Evolutionary conservation across 2,329 filamentous ascomycete genomes (phyloP).

Genomic region (Exophiala bonariae): DNA sequence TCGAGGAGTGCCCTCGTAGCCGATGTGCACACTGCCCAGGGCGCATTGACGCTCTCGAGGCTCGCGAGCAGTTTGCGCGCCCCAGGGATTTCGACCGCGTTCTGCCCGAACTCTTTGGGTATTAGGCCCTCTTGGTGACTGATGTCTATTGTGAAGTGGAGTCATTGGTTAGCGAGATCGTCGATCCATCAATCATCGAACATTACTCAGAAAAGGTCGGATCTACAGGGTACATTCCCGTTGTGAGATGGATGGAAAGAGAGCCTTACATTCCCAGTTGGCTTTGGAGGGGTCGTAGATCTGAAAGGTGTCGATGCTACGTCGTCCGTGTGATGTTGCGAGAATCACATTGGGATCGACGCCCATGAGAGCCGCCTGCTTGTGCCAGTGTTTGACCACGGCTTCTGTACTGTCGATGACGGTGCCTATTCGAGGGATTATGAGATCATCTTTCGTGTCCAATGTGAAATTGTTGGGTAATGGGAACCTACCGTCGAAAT

Average conservation of each 20-base stretch:
- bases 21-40: conserved; percentile 83
- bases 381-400: conserved; percentile 66
- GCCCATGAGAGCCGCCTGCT: conserved; percentile 71
- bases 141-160: no score
- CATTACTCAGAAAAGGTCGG: no score
- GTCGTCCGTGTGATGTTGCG: conserved; percentile 84
- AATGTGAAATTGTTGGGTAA: background rate
- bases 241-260: no score
- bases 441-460: background rate
- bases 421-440: conserved; percentile 31
- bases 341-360: conserved; percentile 83
- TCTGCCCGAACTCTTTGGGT: conserved; percentile 71
- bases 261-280: conserved; percentile 80
- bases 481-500: conserved; percentile 40
- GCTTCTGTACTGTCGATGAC: conserved; percentile 51
- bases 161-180: conserved; percentile 5
- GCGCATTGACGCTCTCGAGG: conserved; percentile 62
- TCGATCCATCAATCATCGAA: no score
- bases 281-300: conserved; percentile 80
- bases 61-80: conserved; percentile 68
- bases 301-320: conserved; percentile 82
- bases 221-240: no score
- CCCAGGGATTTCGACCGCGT: conserved; percentile 84
- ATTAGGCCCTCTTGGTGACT: conserved; percentile 74
- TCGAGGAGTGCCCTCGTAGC: conserved; percentile 66